Base-by-base conservation (phyloP, 1,284 basidiomycete species). In the Prillingera fragicola region DNA sequence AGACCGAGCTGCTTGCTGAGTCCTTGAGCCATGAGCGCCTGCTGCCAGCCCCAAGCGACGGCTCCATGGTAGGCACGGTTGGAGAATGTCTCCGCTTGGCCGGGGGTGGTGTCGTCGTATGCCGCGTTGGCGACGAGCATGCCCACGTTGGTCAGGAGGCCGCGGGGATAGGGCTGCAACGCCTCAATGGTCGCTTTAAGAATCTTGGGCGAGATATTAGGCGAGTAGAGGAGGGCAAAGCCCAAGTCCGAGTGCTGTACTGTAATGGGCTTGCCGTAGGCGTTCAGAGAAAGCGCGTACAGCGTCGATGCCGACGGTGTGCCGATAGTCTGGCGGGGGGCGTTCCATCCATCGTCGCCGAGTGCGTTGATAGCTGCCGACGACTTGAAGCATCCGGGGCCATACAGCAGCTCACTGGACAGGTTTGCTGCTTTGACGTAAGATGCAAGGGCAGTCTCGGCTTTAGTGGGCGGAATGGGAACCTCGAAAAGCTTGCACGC, bases 61-160 rank as follows among this genome's bases (percentile, higher is more conserved):
- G 74, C 73, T 10, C 74, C 73, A 52, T 76, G 74, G 54, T 75
- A 75, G n/a, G 67, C 64, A 6, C 62, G 60, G 33, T 73, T 67
- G 42, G 65, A 60, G 39, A 75, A 67, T 3, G 29, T 40, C 48
- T 56, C 21, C 9, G 69, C 62, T 23, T 69, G 55, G 35, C 69
- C 69, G 26, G 67, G 60, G 8, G 69, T 70, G 1, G 54, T 58
- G 45, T 74, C 73, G 43, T 72, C 72, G 54, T 73, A 74, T 0
- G 74, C 74, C 0, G 74, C 69, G 54, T 74, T 75, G 23, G 74
- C 65, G 15, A 74, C 69, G 4, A 75, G 64, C 73, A 75, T 74
- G 21, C 52, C 52, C 7, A 23, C 51, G 35, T 53, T 53, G 15
- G 51, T 53, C 8, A 53, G 41, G 26, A 53, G 51, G 34, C 71